A percentile compares a stretch with the other conserved stretches of the same genome.
Evolutionary conservation across 2,329 filamentous ascomycete genomes (phyloP).

Genomic region (Pezicula radicicola): DNA sequence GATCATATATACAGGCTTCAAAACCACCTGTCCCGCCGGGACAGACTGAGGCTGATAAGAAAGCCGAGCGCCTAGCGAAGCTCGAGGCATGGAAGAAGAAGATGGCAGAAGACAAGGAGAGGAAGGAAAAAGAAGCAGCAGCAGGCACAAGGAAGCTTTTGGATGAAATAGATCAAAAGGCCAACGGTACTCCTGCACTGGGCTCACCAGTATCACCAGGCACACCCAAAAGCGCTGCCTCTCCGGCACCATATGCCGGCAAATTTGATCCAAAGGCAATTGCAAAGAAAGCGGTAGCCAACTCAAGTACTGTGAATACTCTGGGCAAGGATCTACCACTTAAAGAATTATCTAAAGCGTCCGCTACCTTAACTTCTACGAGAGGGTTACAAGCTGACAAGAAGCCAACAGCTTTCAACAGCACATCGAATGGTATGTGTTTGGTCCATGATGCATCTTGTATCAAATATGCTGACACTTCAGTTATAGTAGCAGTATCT

Average conservation of each 20-base stretch:
- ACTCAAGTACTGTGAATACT: constrained; percentile 51
- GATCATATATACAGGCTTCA: constrained; percentile 39
- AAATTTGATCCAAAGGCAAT: constrained; percentile 89
- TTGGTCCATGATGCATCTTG: neutral
- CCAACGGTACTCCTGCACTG: constrained; percentile 37
- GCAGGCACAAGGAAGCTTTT: constrained; percentile 63
- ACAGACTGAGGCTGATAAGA: constrained; percentile 70
- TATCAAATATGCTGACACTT: constrained; percentile 11
- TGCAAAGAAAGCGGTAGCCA: constrained; percentile 69
- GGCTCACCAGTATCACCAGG: constrained; percentile 51
- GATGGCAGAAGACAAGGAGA: constrained; percentile 69
- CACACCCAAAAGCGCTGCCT: constrained; percentile 43
- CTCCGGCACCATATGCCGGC: constrained; percentile 62
- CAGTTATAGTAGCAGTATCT: constrained; percentile 29
- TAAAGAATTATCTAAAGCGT: constrained; percentile 41
- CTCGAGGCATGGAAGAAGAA: constrained; percentile 92
- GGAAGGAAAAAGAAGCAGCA: constrained; percentile 67
- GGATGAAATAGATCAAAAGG: constrained; percentile 72
- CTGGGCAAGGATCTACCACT: constrained; percentile 53
- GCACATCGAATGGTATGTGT: constrained; percentile 35
- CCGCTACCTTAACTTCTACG: constrained; percentile 37
- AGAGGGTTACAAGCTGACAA: constrained; percentile 39
- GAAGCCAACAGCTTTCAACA: constrained; percentile 35
- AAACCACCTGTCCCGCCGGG: constrained; percentile 48
- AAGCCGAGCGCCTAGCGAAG: constrained; percentile 76